Conservation (phyloP, 78 protist species). For the Emiliania huxleyi region DNA sequence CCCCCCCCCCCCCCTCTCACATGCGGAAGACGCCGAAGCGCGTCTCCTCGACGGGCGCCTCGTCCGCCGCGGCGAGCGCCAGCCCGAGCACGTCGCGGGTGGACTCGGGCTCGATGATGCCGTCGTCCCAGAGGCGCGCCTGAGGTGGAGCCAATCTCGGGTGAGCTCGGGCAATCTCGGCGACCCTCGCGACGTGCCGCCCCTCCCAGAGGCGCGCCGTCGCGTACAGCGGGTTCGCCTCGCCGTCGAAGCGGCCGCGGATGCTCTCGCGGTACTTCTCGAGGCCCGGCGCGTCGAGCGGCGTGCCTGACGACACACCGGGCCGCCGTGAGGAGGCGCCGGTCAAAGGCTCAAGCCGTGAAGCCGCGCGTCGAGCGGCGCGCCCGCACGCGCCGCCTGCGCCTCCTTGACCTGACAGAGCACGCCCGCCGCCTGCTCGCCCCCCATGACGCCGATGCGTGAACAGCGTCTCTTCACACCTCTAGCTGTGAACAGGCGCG, state of each 20-base stretch:
- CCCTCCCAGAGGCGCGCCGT: conserved; percentile 89
- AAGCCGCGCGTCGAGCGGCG: too few species aligned
- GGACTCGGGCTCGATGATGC: conserved; percentile 85
- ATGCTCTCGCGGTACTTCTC: not conserved
- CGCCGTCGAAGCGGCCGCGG: conserved; percentile 78
- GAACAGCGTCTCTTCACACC: too few species aligned
- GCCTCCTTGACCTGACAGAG: not conserved
- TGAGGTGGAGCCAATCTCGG: too few species aligned
- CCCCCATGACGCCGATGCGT: conserved; percentile 93
- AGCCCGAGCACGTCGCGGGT: conserved; percentile 73
- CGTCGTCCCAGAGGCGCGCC: conserved; percentile 95
- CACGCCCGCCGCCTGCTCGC: conserved; percentile 91
- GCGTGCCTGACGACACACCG: not conserved
- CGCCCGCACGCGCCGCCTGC: not conserved
- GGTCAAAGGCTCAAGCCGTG: too few species aligned
- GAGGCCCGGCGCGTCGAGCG: not conserved
- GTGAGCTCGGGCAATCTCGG: too few species aligned
- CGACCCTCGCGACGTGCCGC: too few species aligned
- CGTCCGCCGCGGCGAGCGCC: conserved; percentile 67
- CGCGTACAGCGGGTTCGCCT: conserved; percentile 83
- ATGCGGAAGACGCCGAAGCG: conserved; percentile 85
- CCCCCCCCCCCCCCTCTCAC: too few species aligned
- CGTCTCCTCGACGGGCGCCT: conserved; percentile 65
- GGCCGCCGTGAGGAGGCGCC: not conserved
- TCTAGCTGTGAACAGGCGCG: not conserved